A percentile compares a stretch with the other conserved stretches of the same genome.
Evolutionary conservation across 495 filamentous ascomycete genomes (phyloP).

Genomic region (Mytilinidion resinicola): DNA sequence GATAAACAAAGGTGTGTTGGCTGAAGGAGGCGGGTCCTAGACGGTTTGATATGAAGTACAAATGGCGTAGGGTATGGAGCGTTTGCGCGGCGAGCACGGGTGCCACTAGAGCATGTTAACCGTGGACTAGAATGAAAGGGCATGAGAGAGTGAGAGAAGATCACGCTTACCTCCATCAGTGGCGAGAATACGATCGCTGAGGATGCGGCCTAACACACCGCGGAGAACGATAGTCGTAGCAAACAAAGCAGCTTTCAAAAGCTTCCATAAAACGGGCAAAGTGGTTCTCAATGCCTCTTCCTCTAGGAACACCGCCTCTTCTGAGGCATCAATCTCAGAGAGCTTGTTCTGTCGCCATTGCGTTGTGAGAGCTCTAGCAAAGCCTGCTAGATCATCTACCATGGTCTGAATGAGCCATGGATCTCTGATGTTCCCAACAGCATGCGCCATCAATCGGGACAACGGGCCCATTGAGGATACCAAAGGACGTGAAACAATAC

Average conservation of each 20-base stretch:
- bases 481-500: slow-evolving; percentile 55
- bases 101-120: slow-evolving; percentile 41
- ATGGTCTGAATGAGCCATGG: slow-evolving; percentile 54
- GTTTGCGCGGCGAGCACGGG: slow-evolving; percentile 69
- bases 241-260: slow-evolving; percentile 76
- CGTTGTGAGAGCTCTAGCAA: slow-evolving; percentile 63
- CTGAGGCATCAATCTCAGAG: slow-evolving; percentile 70
- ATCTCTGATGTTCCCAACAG: slow-evolving; percentile 60
- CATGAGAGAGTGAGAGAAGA: neutral
- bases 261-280: slow-evolving; percentile 70
- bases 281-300: slow-evolving; percentile 63
- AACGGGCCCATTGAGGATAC: slow-evolving; percentile 71
- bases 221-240: slow-evolving; percentile 69
- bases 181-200: slow-evolving; percentile 50
- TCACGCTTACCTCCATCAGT: slow-evolving; percentile 47
- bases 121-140: slow-evolving; percentile 4
- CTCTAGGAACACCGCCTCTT: slow-evolving; percentile 64
- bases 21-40: slow-evolving; percentile 67
- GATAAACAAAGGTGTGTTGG: slow-evolving; percentile 76
- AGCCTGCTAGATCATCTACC: slow-evolving; percentile 65
- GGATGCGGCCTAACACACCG: slow-evolving; percentile 61
- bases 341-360: slow-evolving; percentile 83
- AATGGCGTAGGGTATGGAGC: slow-evolving; percentile 70
- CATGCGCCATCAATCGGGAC: slow-evolving; percentile 67
- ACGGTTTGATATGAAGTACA: slow-evolving; percentile 83